Evolutionary conservation across 345 rosid genomes (phyloP).

Genomic region (Populus deltoides): DNA sequence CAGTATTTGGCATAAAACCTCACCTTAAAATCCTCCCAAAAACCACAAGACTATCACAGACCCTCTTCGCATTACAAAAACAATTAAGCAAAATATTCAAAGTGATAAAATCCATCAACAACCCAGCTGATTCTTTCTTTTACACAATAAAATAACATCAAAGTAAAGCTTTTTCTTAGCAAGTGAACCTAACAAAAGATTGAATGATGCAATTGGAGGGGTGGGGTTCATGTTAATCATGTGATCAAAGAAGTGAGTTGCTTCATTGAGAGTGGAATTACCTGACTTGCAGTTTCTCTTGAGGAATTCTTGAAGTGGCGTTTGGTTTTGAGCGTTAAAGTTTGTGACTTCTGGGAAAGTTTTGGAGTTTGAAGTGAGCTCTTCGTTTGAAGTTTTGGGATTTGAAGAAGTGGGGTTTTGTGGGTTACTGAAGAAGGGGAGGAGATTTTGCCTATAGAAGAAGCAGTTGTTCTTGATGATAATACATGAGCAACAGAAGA

Average conservation of each 20-base stretch:
- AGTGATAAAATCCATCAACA: slow-evolving; percentile 21
- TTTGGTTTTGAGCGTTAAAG: neutral
- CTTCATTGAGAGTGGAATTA: slow-evolving; percentile 23
- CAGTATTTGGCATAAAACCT: slow-evolving; percentile 22
- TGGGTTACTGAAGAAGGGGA: slow-evolving; percentile 1
- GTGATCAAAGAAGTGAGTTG: slow-evolving; percentile 26
- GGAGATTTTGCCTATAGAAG: slow-evolving; percentile 18
- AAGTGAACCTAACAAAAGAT: slow-evolving; percentile 15
- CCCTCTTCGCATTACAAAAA: slow-evolving; percentile 15
- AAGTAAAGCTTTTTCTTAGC: slow-evolving; percentile 23
- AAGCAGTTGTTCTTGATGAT: neutral
- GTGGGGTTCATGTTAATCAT: slow-evolving; percentile 19
- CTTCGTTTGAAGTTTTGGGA: neutral
- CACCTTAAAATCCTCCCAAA: slow-evolving; percentile 30
- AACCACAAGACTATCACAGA: slow-evolving; percentile 25
- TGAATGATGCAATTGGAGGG: slow-evolving; percentile 16
- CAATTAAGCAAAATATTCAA: slow-evolving; percentile 34
- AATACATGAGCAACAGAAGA: neutral
- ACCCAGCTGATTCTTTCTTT: slow-evolving; percentile 10
- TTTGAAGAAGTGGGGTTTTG: neutral
- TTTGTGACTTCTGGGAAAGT: neutral
- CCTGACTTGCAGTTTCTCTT: slow-evolving; percentile 18
- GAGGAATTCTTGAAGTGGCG: slow-evolving; percentile 10
- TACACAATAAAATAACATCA: slow-evolving; percentile 14
- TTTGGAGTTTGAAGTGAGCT: too few relatives aligned